phyloP scores from a whole-genome alignment of 306 rosid genomes.

The Vigna nakashimae region DNA sequence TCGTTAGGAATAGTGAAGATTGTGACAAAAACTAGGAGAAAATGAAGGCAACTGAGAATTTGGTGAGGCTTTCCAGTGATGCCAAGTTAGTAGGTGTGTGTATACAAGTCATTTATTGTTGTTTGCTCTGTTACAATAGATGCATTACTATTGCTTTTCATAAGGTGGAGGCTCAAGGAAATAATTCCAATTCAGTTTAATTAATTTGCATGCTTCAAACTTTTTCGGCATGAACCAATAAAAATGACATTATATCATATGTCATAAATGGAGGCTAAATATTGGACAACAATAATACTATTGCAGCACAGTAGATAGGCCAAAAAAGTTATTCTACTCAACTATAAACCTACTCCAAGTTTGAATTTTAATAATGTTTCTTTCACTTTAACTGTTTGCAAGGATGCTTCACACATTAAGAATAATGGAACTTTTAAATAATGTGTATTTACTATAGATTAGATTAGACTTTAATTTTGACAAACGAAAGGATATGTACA shows the following conservation, averaged over 20 bases:
- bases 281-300: background rate
- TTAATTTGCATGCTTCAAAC: background rate
- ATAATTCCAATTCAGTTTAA: background rate
- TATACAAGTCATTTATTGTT: background rate
- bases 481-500: background rate
- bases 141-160: background rate
- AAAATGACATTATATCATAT: background rate
- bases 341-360: background rate
- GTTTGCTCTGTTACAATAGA: slow-evolving; percentile 21
- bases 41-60: background rate
- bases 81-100: background rate
- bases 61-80: slow-evolving; percentile 3
- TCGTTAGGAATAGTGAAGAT: slow-evolving; percentile 15
- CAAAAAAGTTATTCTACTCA: background rate
- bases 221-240: background rate
- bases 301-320: background rate
- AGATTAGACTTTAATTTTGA: background rate
- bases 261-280: background rate
- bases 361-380: background rate
- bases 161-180: background rate
- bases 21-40: slow-evolving; percentile 14
- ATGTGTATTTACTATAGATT: background rate
- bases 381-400: background rate
- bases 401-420: background rate
- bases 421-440: background rate